These are phyloP conservation scores for Cytospora chrysosperma DNA, from an alignment of 2,329 filamentous ascomycete species.

Conservation along the genomic window DNA sequence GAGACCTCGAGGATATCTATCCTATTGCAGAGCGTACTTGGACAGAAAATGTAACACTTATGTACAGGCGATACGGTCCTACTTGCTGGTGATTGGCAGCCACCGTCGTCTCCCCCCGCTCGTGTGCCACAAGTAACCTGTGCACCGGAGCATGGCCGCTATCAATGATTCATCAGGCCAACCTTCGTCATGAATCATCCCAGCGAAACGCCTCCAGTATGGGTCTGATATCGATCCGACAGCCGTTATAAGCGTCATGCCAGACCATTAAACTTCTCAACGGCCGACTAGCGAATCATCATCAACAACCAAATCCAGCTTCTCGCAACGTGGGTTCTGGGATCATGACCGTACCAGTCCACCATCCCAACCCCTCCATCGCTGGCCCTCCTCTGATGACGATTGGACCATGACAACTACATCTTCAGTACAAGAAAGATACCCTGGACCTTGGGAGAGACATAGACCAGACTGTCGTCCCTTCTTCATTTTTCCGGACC, in stretches of 20 bases:
- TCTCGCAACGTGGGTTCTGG: not conserved
- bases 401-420: too few species aligned
- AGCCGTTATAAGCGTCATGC: not conserved
- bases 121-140: not conserved
- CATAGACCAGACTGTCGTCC: too few species aligned
- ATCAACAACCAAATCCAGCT: not conserved
- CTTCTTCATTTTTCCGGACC: not conserved
- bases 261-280: not conserved
- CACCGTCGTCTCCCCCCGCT: not conserved
- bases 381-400: too few species aligned
- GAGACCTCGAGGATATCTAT: too few species aligned
- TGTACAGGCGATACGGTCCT: not conserved
- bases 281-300: not conserved
- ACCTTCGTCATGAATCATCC: not conserved
- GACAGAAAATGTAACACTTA: not conserved
- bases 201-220: not conserved
- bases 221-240: not conserved
- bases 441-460: too few species aligned
- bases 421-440: too few species aligned
- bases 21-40: too few species aligned
- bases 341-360: too few species aligned
- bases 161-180: not conserved
- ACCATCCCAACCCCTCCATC: too few species aligned
- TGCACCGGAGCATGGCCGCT: not conserved
- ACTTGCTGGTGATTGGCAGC: not conserved